Percentiles rank a stretch among this genome's conserved stretches.
Evolutionary conservation across 169 alveolate genomes (phyloP).

Genomic region (Eimeria sp.): DNA sequence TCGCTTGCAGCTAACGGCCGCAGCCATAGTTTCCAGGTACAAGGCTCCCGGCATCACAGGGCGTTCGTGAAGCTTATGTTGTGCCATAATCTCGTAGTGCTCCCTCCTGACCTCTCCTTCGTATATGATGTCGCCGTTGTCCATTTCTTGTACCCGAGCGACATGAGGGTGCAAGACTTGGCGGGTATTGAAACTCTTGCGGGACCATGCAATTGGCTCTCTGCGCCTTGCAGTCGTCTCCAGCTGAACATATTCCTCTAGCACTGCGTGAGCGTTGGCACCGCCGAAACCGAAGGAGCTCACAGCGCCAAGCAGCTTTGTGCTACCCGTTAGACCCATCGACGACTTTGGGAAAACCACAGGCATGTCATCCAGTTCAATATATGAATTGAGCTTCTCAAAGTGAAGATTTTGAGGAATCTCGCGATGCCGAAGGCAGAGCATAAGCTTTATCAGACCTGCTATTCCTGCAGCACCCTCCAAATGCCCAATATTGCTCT

Average conservation of each 20-base stretch:
- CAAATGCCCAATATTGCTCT: conserved; percentile 88
- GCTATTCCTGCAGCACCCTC: conserved; percentile 90
- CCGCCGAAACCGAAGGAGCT: conserved; percentile 90
- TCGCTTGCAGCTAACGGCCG: conserved; percentile 81
- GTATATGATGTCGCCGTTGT: conserved; percentile 1
- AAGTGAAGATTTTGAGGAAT: conserved; percentile 89
- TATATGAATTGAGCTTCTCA: conserved; percentile 87
- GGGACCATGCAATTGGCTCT: conserved; percentile 64
- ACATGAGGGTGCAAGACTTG: conserved; percentile 61
- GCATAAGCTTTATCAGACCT: conserved; percentile 85
- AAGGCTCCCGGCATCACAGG: conserved; percentile 88
- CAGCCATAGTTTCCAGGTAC: conserved; percentile 85
- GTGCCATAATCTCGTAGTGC: conserved; percentile 82
- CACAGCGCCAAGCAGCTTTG: conserved; percentile 84
- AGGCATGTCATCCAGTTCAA: conserved; percentile 84
- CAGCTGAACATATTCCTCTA: conserved; percentile 77
- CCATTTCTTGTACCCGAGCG: conserved; percentile 40
- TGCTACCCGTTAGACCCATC: conserved; percentile 55
- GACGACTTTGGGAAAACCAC: conserved; percentile 72
- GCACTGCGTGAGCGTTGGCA: conserved; percentile 87
- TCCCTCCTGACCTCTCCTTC: conserved; percentile 78
- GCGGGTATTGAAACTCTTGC: conserved; percentile 30
- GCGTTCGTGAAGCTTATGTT: conserved; percentile 84
- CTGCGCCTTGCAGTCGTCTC: conserved; percentile 45
- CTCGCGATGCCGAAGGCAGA: conserved; percentile 82